phyloP scores from a whole-genome alignment of 1,139 yeast species.

The Pneumocystis murina region DNA sequence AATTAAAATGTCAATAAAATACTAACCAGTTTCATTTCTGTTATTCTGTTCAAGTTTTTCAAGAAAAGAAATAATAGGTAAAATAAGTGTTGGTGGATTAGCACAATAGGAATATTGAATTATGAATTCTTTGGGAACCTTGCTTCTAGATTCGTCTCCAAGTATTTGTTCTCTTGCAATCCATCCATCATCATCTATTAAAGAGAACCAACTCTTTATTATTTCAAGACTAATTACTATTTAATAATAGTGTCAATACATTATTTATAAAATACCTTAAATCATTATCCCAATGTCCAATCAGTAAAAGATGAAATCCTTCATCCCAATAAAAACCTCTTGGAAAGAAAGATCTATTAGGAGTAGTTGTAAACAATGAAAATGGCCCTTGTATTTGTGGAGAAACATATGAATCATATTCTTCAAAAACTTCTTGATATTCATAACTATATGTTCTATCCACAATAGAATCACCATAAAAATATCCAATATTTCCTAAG shows the following conservation, averaged over 20 bases:
- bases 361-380: slow-evolving; percentile 68
- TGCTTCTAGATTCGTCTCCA: slow-evolving; percentile 78
- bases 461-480: slow-evolving; percentile 74
- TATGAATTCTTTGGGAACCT: slow-evolving; percentile 75
- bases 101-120: slow-evolving; percentile 84
- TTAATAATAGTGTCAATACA: neutral
- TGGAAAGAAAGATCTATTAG: slow-evolving; percentile 88
- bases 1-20: neutral
- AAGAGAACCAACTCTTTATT: slow-evolving; percentile 69
- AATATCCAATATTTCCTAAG: slow-evolving; percentile 80
- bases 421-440: slow-evolving; percentile 28
- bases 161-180: slow-evolving; percentile 88
- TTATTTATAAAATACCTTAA: slow-evolving; percentile 28
- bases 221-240: slow-evolving; percentile 38
- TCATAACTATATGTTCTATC: slow-evolving; percentile 58
- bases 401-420: slow-evolving; percentile 10
- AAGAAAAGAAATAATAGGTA: slow-evolving; percentile 57
- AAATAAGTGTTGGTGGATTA: slow-evolving; percentile 86
- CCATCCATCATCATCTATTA: slow-evolving; percentile 89
- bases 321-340: slow-evolving; percentile 99
- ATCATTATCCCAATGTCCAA: slow-evolving; percentile 72
- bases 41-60: slow-evolving; percentile 17
- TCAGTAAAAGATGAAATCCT: slow-evolving; percentile 81
- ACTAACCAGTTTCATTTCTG: slow-evolving; percentile 1
- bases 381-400: slow-evolving; percentile 21